A percentile compares a stretch with the other conserved stretches of the same genome.
Evolutionary conservation across 2,329 filamentous ascomycete species (phyloP).

Genomic region (Incumbomyces lentus): DNA sequence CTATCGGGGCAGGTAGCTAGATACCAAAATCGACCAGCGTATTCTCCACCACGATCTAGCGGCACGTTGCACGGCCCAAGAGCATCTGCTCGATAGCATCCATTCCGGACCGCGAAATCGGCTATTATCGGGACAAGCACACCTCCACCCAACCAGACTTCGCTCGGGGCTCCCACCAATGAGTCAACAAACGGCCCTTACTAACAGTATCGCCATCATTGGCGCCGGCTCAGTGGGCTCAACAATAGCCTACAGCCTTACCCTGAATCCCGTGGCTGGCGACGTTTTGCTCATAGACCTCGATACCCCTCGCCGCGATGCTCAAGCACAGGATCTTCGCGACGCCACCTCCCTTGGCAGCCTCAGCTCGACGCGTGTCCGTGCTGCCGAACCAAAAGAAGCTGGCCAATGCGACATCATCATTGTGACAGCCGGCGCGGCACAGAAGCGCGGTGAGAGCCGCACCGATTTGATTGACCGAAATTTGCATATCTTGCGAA

Average conservation of each 20-base stretch:
- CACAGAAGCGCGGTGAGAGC: constrained; percentile 38
- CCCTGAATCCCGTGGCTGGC: constrained; percentile 39
- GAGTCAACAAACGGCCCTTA: background rate
- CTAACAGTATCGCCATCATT: constrained; percentile 38
- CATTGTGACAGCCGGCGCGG: constrained; percentile 46
- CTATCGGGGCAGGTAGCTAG: too few relatives aligned
- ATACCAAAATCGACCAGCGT: too few relatives aligned
- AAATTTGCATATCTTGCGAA: constrained; percentile 39
- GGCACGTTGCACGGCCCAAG: too few relatives aligned
- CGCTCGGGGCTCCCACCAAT: background rate
- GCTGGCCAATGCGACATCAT: constrained; percentile 46
- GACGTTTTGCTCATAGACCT: constrained; percentile 47
- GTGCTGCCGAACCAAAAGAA: constrained; percentile 24
- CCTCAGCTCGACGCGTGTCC: background rate
- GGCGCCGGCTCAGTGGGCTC: constrained; percentile 43
- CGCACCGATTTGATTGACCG: constrained; percentile 38
- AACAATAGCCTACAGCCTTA: constrained; percentile 42
- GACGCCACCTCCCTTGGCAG: constrained; percentile 30
- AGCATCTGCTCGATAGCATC: too few relatives aligned
- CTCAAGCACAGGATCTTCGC: constrained; percentile 42
- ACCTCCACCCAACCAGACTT: background rate
- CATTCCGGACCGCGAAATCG: too few relatives aligned
- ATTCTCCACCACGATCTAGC: too few relatives aligned
- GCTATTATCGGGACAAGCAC: too few relatives aligned
- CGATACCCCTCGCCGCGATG: constrained; percentile 37